phyloP scores from a whole-genome alignment of 306 rosid genomes.

The Vicia villosa region DNA sequence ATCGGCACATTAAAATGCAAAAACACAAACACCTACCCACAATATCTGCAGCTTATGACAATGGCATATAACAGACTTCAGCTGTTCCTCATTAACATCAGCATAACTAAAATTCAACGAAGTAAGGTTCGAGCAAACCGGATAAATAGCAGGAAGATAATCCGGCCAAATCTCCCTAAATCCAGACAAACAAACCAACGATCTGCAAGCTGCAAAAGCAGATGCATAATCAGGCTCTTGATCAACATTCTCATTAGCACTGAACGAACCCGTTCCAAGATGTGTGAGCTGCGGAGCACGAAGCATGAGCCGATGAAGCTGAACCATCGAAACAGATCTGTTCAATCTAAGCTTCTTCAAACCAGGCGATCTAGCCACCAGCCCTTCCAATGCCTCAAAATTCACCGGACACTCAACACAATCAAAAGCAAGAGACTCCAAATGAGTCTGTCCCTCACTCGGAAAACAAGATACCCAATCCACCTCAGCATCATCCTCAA shows the following conservation, averaged over 20 bases:
- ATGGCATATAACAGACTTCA: slow-evolving; percentile 60
- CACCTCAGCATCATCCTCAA: slow-evolving; percentile 64
- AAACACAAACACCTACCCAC: slow-evolving; percentile 62
- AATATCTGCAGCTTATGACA: slow-evolving; percentile 76
- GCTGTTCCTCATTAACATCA: slow-evolving; percentile 55
- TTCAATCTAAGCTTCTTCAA: slow-evolving; percentile 79
- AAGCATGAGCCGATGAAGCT: slow-evolving; percentile 56
- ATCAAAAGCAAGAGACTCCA: slow-evolving; percentile 77
- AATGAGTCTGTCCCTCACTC: slow-evolving; percentile 50
- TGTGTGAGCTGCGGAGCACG: slow-evolving; percentile 87
- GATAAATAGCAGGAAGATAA: slow-evolving; percentile 62
- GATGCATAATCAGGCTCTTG: slow-evolving; percentile 65
- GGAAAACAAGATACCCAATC: slow-evolving; percentile 85
- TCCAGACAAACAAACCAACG: slow-evolving; percentile 85
- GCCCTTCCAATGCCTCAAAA: slow-evolving; percentile 79
- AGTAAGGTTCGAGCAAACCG: slow-evolving; percentile 69
- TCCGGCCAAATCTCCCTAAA: slow-evolving; percentile 65
- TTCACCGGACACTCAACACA: slow-evolving; percentile 63
- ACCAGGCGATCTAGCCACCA: slow-evolving; percentile 75
- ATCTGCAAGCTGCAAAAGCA: slow-evolving; percentile 73
- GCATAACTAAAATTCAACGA: slow-evolving; percentile 83
- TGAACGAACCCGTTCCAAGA: slow-evolving; percentile 78
- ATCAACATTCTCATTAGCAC: slow-evolving; percentile 43
- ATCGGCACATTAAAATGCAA: background rate
- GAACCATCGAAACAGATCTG: slow-evolving; percentile 54